Conservation (phyloP, 1,284 basidiomycete species). For the Cutaneotrichosporon mucoides region DNA sequence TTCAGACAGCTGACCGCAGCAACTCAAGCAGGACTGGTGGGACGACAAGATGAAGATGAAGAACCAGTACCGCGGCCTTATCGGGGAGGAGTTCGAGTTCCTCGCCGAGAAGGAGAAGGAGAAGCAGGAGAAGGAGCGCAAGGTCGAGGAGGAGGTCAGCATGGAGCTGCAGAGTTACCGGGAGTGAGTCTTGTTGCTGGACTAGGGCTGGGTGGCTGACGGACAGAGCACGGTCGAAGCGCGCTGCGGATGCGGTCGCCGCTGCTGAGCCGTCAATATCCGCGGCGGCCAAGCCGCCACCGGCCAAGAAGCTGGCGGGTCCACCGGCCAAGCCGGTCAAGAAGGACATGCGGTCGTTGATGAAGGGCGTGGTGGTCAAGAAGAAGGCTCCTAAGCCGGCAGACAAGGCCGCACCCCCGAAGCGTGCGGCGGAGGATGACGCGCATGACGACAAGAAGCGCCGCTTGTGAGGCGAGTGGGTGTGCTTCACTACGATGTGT, state of each 20-base stretch:
- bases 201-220: neutral
- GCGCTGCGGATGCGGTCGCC: slow-evolving; percentile 3
- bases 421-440: neutral
- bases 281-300: slow-evolving; percentile 3
- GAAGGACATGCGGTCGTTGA: slow-evolving; percentile 44
- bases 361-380: slow-evolving; percentile 50
- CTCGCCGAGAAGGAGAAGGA: slow-evolving; percentile 74
- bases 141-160: slow-evolving; percentile 69
- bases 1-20: slow-evolving; percentile 42
- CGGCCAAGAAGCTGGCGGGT: slow-evolving; percentile 15
- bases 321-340: slow-evolving; percentile 32
- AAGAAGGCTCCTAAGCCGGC: slow-evolving; percentile 32
- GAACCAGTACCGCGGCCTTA: slow-evolving; percentile 85
- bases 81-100: slow-evolving; percentile 86
- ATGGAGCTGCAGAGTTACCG: slow-evolving; percentile 50
- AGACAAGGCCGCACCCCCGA: neutral
- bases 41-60: slow-evolving; percentile 87
- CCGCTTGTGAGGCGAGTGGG: too few relatives aligned
- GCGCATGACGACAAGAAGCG: neutral
- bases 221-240: neutral
- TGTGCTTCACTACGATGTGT: too few relatives aligned
- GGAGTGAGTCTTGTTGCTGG: slow-evolving; percentile 8
- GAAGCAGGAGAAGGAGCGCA: slow-evolving; percentile 67
- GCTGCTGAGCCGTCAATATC: slow-evolving; percentile 14
- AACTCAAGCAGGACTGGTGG: slow-evolving; percentile 89